phyloP scores from a whole-genome alignment of 2,329 filamentous ascomycete genomes.

The Diplodia mutila region DNA sequence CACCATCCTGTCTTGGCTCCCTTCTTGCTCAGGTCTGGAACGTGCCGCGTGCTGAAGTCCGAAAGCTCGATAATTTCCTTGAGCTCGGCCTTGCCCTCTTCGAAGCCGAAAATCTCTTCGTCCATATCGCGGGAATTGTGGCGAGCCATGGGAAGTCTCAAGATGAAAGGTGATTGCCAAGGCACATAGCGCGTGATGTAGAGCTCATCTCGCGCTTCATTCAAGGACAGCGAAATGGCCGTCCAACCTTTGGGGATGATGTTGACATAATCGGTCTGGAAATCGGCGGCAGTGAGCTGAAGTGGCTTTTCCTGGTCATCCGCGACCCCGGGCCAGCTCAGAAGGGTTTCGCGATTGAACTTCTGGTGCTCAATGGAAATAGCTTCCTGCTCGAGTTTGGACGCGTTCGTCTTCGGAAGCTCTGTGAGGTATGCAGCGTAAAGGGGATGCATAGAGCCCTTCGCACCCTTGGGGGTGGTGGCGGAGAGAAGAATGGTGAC shows the following conservation, averaged over 20 bases:
- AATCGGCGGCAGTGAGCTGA: slow-evolving; percentile 53
- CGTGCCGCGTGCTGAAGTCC: slow-evolving; percentile 80
- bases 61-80: slow-evolving; percentile 79
- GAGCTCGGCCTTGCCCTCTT: slow-evolving; percentile 77
- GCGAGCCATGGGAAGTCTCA: slow-evolving; percentile 82
- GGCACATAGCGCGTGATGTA: slow-evolving; percentile 84
- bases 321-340: slow-evolving; percentile 46
- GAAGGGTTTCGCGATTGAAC: slow-evolving; percentile 39
- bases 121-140: slow-evolving; percentile 81
- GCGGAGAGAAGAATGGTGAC: slow-evolving; percentile 47
- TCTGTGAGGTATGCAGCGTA: slow-evolving; percentile 55
- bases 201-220: slow-evolving; percentile 80
- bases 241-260: slow-evolving; percentile 84
- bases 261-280: slow-evolving; percentile 81
- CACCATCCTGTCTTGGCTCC: slow-evolving; percentile 86
- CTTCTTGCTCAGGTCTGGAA: slow-evolving; percentile 71
- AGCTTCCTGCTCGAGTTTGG: slow-evolving; percentile 66
- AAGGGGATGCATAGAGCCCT: slow-evolving; percentile 43
- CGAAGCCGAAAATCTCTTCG: slow-evolving; percentile 80
- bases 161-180: slow-evolving; percentile 77
- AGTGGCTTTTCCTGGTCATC: slow-evolving; percentile 36
- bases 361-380: slow-evolving; percentile 53
- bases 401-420: slow-evolving; percentile 69
- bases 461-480: slow-evolving; percentile 35
- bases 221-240: slow-evolving; percentile 81